A percentile compares a stretch with the other conserved stretches of the same genome.
These are phyloP conservation scores for Acanthamoeba rhysodes DNA, from an alignment of 208 protist species.

Conservation along the genomic window DNA sequence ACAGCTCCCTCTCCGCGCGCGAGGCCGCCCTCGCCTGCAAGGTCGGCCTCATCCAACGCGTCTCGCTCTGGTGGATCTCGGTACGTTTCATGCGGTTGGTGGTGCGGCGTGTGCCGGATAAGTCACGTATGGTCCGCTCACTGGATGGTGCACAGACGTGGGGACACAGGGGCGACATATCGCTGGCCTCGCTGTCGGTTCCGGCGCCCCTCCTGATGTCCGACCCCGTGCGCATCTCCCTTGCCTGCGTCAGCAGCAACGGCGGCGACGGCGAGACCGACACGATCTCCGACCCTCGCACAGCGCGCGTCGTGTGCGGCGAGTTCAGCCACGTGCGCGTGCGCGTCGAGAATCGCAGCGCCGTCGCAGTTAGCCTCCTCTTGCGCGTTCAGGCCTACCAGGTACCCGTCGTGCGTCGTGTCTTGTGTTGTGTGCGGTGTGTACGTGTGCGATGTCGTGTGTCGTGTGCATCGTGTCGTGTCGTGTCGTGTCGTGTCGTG, in stretches of 20 bases:
- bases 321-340: not conserved
- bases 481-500: no score
- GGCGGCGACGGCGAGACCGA: not conserved
- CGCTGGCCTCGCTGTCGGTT: not conserved
- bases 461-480: not conserved
- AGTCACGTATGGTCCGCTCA: not conserved
- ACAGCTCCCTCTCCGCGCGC: not conserved
- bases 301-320: not conserved
- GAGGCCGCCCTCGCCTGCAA: not conserved
- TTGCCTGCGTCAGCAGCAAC: not conserved
- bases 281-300: not conserved
- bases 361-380: not conserved
- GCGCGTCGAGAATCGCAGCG: slow-evolving; percentile 17
- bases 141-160: not conserved
- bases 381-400: slow-evolving; percentile 3
- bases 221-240: not conserved
- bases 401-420: not conserved
- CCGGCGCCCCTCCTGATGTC: not conserved
- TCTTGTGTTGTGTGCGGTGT: no score
- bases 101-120: no score
- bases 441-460: not conserved
- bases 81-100: not conserved
- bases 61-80: slow-evolving; percentile 18
- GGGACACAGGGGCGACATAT: slow-evolving; percentile 18
- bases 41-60: not conserved